These are phyloP conservation scores for Dactylella cylindrospora DNA, from an alignment of 2,329 filamentous ascomycete genomes.

Conservation along the genomic window DNA sequence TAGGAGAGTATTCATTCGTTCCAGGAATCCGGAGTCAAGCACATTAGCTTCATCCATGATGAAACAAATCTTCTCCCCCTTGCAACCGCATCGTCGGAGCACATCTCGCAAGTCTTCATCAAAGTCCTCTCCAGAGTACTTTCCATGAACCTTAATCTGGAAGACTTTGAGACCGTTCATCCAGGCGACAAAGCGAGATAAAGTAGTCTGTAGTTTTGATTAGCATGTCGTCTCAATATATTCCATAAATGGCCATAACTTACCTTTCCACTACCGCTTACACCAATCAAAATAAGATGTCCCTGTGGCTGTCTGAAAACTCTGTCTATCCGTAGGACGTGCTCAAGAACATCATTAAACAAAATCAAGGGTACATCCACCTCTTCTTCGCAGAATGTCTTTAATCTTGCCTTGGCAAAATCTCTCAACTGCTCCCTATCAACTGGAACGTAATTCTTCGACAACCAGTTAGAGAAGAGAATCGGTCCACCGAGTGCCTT, in stretches of 20 bases:
- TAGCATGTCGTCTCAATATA: neutral
- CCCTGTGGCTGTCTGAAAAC: conserved; percentile 98
- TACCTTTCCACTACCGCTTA: conserved; percentile 89
- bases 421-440: conserved; percentile 92
- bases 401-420: conserved; percentile 94
- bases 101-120: conserved; percentile 96
- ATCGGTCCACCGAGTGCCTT: conserved; percentile 90
- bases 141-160: conserved; percentile 99
- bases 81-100: conserved; percentile 88
- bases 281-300: conserved; percentile 96
- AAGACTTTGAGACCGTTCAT: conserved; percentile 99
- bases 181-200: conserved; percentile 98
- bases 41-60: conserved; percentile 99
- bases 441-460: conserved; percentile 96
- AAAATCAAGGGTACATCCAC: conserved; percentile 96
- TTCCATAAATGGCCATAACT: neutral
- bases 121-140: conserved; percentile 97
- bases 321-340: conserved; percentile 95
- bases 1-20: conserved; percentile 97
- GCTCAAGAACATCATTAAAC: conserved; percentile 99
- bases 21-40: conserved; percentile 94
- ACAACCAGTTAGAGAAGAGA: conserved; percentile 98
- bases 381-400: conserved; percentile 99
- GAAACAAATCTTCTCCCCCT: conserved; percentile 99
- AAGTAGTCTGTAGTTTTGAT: conserved; percentile 64